Evolutionary conservation across 2,329 filamentous ascomycete genomes (phyloP), one percentile per base, ranked within the genome.

Genomic region (Botrytis fragariae): DNA sequence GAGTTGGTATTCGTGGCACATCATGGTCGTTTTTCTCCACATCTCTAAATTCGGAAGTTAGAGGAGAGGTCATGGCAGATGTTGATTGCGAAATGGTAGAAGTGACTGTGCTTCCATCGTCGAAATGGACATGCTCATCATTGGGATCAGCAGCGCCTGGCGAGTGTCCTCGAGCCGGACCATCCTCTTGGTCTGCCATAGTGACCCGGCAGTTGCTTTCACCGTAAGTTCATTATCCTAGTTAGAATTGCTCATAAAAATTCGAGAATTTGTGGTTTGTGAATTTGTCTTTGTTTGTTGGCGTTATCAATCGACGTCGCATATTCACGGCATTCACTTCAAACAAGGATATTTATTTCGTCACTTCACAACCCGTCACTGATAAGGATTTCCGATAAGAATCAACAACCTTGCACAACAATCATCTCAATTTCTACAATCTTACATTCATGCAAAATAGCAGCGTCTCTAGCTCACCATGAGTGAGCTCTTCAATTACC

Each of bases 401-500:
- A 74, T 75, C 60, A 69, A 62, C 60, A 65, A 68, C 57, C 42
- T 18, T 37, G 8, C 59, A 72, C 69, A 71, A 45, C 67, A 71
- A 59, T 62, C 39, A 39, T 51, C 51, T n/a, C 60, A 59, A 45
- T 60, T 37, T 68, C 14, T 68, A 57, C 16, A 7, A 32, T 48
- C 63, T 8, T n/a, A 64, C 10, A 44, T 71, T 57, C 67, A 73
- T 73, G 72, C 25, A 71, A 61, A 29, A 61, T 61, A 71, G 44
- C 63, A 37, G 48, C 22, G 35, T n/a, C 18, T 71, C 25, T 64
- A 29, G 48, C 67, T 69, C 74, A 78, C 59, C 76, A 92, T 91
- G 90, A 87, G 87, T 78, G 89, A 92, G 79, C 89, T 95, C 73
- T 85, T 93, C 63, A 86, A 89, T 69, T 95, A 88, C 79, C 86